Percentiles rank a stretch among this genome's conserved stretches.
phyloP scores from a whole-genome alignment of 768 basidiomycete species.

The Boletus speciosus region DNA sequence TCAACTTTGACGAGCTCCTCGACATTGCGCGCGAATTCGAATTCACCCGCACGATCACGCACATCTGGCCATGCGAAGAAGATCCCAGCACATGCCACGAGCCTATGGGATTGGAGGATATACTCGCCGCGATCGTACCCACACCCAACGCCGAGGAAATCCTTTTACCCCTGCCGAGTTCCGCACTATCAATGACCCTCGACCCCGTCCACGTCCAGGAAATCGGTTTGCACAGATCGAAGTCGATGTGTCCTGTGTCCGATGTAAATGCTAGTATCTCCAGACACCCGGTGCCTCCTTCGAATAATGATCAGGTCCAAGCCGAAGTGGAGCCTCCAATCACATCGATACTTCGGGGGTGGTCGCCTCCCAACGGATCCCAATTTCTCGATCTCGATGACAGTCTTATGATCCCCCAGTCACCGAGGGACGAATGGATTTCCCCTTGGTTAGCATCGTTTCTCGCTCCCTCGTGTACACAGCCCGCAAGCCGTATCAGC shows the following conservation, averaged over 20 bases:
- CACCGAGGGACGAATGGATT: not conserved
- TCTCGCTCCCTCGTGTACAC: not conserved
- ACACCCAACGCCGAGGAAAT: conserved; percentile 2
- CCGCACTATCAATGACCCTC: not conserved
- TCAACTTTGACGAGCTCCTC: conserved; percentile 27
- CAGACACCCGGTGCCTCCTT: not conserved
- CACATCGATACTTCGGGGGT: conserved; percentile 19
- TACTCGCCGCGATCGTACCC: conserved; percentile 12
- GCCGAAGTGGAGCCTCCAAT: not conserved
- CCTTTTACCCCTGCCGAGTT: not conserved
- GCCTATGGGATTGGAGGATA: conserved; percentile 13
- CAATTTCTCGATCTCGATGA: conserved; percentile 25
- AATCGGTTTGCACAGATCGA: not conserved
- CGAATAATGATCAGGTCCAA: conserved; percentile 1
- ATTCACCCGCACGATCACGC: conserved; percentile 21
- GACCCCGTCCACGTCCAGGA: not conserved
- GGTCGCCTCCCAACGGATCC: conserved; percentile 26
- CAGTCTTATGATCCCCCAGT: conserved; percentile 9
- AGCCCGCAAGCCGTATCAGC: not conserved
- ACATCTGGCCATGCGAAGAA: conserved; percentile 19
- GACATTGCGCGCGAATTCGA: conserved; percentile 30
- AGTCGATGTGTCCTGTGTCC: not conserved
- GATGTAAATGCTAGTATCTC: not conserved
- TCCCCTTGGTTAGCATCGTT: conserved; percentile 8
- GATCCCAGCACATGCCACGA: conserved; percentile 8